phyloP scores from a whole-genome alignment of 73 alveolate species.

The Paramecium caudatum region DNA sequence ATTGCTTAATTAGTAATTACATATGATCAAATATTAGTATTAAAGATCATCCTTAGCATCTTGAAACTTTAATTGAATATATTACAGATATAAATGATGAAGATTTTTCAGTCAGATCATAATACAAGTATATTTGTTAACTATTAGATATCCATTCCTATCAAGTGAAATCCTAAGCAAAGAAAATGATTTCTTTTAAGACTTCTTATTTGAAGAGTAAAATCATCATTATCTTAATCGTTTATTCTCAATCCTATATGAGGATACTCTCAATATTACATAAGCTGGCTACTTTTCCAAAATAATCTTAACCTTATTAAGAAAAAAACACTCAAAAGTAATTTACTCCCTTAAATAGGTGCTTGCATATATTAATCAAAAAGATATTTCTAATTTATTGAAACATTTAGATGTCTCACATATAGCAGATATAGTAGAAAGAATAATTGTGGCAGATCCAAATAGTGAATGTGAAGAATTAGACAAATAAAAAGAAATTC shows the following conservation, averaged over 20 bases:
- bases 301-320: conserved; percentile 3
- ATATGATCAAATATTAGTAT: conserved; percentile 34
- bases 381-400: neutral
- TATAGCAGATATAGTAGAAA: conserved; percentile 42
- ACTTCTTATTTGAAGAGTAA: conserved; percentile 36
- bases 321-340: conserved; percentile 29
- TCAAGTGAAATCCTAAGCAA: conserved; percentile 50
- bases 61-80: conserved; percentile 21
- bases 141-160: conserved; percentile 47
- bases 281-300: conserved; percentile 57
- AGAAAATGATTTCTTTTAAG: conserved; percentile 44
- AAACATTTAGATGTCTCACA: conserved; percentile 28
- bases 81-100: neutral
- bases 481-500: neutral
- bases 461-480: neutral
- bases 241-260: neutral
- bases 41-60: conserved; percentile 10
- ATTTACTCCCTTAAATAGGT: neutral
- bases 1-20: conserved; percentile 53
- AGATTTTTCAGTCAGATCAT: neutral
- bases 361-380: neutral
- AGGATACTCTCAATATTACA: conserved; percentile 8
- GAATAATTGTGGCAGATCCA: neutral
- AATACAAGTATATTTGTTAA: conserved; percentile 7
- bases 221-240: neutral